These are phyloP conservation scores for Penicillium sp. DNA, from an alignment of 2,329 filamentous ascomycete species.

Conservation along the genomic window DNA sequence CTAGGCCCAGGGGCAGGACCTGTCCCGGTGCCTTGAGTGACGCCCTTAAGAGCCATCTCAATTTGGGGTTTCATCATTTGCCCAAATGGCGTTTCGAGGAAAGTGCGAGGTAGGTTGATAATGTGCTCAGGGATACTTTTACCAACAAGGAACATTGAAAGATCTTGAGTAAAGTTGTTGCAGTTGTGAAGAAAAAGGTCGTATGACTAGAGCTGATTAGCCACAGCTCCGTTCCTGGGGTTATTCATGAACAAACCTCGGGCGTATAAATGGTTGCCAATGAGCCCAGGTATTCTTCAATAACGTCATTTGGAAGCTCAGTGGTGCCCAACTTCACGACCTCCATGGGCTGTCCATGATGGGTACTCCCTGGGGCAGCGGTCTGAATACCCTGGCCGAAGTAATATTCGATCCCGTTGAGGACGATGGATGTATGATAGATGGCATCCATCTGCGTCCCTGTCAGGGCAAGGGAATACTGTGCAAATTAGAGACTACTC, in stretches of 20 bases:
- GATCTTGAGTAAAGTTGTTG: slow-evolving; percentile 95
- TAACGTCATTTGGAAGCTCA: slow-evolving; percentile 73
- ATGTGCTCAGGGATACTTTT: slow-evolving; percentile 88
- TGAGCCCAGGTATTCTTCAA: slow-evolving; percentile 85
- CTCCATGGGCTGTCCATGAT: slow-evolving; percentile 82
- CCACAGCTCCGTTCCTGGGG: neutral
- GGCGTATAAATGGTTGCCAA: slow-evolving; percentile 78
- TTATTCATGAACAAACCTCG: slow-evolving; percentile 52
- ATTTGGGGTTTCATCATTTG: slow-evolving; percentile 81
- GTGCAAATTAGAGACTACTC: slow-evolving; percentile 16
- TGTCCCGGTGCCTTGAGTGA: slow-evolving; percentile 58
- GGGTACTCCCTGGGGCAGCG: slow-evolving; percentile 76
- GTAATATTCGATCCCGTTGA: slow-evolving; percentile 83
- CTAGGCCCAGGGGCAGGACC: slow-evolving; percentile 21
- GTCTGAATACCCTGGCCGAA: slow-evolving; percentile 86
- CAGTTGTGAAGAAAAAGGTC: slow-evolving; percentile 90
- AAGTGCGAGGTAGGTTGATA: slow-evolving; percentile 76
- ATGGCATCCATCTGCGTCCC: slow-evolving; percentile 81
- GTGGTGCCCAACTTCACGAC: slow-evolving; percentile 73
- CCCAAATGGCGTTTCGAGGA: slow-evolving; percentile 83
- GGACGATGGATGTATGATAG: slow-evolving; percentile 89
- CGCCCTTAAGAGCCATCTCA: slow-evolving; percentile 61
- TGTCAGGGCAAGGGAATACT: slow-evolving; percentile 60
- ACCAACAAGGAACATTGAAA: slow-evolving; percentile 84
- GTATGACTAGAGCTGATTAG: slow-evolving; percentile 63